These are phyloP conservation scores for Rhodotorula kratochvilovae DNA, from an alignment of 768 basidiomycete genomes.

Conservation along the genomic window DNA sequence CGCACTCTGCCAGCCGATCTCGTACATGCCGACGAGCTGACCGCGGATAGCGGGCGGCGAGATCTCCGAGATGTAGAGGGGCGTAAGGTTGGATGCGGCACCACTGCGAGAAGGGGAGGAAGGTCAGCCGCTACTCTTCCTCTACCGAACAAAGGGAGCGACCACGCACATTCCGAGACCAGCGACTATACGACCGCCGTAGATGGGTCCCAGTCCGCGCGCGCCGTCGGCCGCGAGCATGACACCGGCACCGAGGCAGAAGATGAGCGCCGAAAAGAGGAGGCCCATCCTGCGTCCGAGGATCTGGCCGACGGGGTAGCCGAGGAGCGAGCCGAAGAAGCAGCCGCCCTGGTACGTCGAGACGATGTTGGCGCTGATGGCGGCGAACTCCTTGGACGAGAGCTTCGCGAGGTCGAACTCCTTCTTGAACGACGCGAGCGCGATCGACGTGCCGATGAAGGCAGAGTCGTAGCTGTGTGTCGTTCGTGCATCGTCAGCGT, in stretches of 20 bases:
- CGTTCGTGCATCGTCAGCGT: neutral
- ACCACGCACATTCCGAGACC: constrained; percentile 47
- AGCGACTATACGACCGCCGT: constrained; percentile 52
- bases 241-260: constrained; percentile 58
- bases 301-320: constrained; percentile 57
- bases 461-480: constrained; percentile 50
- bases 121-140: neutral
- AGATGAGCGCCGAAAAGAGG: constrained; percentile 54
- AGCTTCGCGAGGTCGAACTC: constrained; percentile 51
- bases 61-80: too few relatives aligned
- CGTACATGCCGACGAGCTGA: constrained; percentile 52
- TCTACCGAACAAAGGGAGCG: neutral
- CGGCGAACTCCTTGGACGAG: constrained; percentile 46
- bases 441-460: constrained; percentile 50
- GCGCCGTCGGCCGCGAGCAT: constrained; percentile 40
- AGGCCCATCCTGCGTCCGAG: constrained; percentile 57
- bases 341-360: constrained; percentile 60
- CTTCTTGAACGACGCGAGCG: constrained; percentile 51
- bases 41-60: constrained; percentile 50
- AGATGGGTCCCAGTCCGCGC: constrained; percentile 46
- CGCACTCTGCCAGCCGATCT: constrained; percentile 54
- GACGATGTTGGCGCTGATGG: constrained; percentile 53
- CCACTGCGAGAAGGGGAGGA: constrained; percentile 20
- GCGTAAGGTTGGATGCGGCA: constrained; percentile 44
- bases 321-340: constrained; percentile 63